Percentiles rank a stretch among this genome's conserved stretches.
phyloP scores from a whole-genome alignment of 2,329 filamentous ascomycete genomes.

The Fusarium bulbicola region DNA sequence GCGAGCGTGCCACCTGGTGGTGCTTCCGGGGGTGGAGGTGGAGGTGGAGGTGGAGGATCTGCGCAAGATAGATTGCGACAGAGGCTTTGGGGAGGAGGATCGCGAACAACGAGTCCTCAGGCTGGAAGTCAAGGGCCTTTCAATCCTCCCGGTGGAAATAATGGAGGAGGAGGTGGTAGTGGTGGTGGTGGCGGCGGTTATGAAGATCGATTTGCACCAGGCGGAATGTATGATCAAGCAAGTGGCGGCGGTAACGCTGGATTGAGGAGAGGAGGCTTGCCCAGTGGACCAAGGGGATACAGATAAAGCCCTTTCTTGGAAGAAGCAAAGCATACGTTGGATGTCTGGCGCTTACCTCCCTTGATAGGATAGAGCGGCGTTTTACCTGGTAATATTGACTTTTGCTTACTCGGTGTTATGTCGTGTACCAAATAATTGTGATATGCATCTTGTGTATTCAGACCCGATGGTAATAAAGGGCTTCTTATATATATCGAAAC shows the following conservation, averaged over 20 bases:
- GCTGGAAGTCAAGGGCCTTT: constrained; percentile 53
- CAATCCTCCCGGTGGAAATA: constrained; percentile 52
- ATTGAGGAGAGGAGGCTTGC: constrained; percentile 53
- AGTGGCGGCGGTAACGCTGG: constrained; percentile 44
- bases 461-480: neutral
- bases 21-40: constrained; percentile 42
- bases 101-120: constrained; percentile 65
- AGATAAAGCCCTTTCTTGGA: constrained; percentile 37
- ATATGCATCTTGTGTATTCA: constrained; percentile 6
- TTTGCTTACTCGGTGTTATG: constrained; percentile 7
- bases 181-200: constrained; percentile 48
- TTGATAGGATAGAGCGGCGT: constrained; percentile 39
- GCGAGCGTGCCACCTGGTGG: constrained; percentile 45
- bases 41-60: constrained; percentile 57
- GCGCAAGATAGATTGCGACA: constrained; percentile 87
- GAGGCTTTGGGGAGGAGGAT: constrained; percentile 72
- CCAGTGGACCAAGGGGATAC: constrained; percentile 56
- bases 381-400: constrained; percentile 27
- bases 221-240: constrained; percentile 55
- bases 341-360: constrained; percentile 21
- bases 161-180: constrained; percentile 29
- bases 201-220: constrained; percentile 58
- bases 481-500: neutral
- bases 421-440: neutral
- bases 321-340: constrained; percentile 4